Conservation (phyloP, 2,329 filamentous ascomycete species). For the Fusarium siculi region DNA sequence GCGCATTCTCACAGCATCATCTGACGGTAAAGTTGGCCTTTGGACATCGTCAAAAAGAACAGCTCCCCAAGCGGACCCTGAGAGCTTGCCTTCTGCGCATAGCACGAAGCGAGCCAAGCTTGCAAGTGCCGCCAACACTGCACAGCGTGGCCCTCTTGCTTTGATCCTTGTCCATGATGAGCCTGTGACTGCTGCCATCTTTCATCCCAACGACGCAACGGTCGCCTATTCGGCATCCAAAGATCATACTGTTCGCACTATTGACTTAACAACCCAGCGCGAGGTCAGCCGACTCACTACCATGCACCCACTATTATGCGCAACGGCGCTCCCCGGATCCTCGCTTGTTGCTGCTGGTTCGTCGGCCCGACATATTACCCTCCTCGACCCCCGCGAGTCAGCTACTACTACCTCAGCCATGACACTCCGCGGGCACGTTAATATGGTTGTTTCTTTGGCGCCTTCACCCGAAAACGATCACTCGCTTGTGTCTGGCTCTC, state of each 20-base stretch:
- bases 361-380: slow-evolving; percentile 84
- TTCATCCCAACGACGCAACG: slow-evolving; percentile 85
- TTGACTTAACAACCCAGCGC: slow-evolving; percentile 84
- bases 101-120: slow-evolving; percentile 82
- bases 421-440: slow-evolving; percentile 91
- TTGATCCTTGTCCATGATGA: slow-evolving; percentile 78
- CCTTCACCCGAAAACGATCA: slow-evolving; percentile 74
- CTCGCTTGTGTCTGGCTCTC: slow-evolving; percentile 87
- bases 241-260: slow-evolving; percentile 90
- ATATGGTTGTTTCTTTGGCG: slow-evolving; percentile 68
- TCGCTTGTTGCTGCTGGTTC: slow-evolving; percentile 78
- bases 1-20: slow-evolving; percentile 85
- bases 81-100: slow-evolving; percentile 74
- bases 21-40: slow-evolving; percentile 85
- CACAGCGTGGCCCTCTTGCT: slow-evolving; percentile 83
- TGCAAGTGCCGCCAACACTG: slow-evolving; percentile 54
- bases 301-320: slow-evolving; percentile 82
- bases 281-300: slow-evolving; percentile 87
- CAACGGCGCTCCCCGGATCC: slow-evolving; percentile 76
- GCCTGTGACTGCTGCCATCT: slow-evolving; percentile 81
- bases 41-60: slow-evolving; percentile 86
- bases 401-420: slow-evolving; percentile 82
- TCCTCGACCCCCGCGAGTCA: slow-evolving; percentile 89
- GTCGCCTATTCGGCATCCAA: slow-evolving; percentile 92
- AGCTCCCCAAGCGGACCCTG: slow-evolving; percentile 77